phyloP scores from a whole-genome alignment of 139 green algal species.

The Tetradesmus obliquus region DNA sequence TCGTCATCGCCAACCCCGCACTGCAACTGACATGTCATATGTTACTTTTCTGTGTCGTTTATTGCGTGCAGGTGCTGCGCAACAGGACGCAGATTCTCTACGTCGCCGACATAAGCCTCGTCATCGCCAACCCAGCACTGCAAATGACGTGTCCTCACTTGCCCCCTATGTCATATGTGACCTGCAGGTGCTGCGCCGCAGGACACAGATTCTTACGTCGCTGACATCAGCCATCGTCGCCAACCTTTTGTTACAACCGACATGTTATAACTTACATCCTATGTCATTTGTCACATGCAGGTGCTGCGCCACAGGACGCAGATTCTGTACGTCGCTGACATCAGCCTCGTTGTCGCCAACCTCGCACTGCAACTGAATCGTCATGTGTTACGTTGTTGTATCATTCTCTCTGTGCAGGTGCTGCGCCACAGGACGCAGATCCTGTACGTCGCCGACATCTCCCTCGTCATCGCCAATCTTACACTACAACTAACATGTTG shows the following conservation, averaged over 20 bases:
- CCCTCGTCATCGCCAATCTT: slow-evolving; percentile 78
- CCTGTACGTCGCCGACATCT: slow-evolving; percentile 91
- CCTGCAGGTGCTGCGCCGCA: no score
- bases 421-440: slow-evolving; percentile 81
- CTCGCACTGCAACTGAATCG: slow-evolving; percentile 76
- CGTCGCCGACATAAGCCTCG: slow-evolving; percentile 85
- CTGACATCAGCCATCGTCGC: no score
- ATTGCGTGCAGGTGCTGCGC: slow-evolving; percentile 6
- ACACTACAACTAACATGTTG: slow-evolving; percentile 65
- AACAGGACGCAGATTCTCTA: slow-evolving; percentile 89
- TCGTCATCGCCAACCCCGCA: slow-evolving; percentile 84
- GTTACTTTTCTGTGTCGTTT: not conserved
- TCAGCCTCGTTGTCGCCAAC: slow-evolving; percentile 77
- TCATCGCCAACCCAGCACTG: slow-evolving; percentile 57
- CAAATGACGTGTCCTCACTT: no score
- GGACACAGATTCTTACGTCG: no score
- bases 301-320: slow-evolving; percentile 68
- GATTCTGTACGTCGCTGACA: slow-evolving; percentile 92
- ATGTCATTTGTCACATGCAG: not conserved
- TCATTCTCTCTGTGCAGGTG: not conserved
- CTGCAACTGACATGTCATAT: slow-evolving; percentile 59
- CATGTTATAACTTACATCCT: no score
- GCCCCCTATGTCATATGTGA: no score
- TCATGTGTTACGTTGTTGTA: no score
- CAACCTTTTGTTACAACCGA: no score